phyloP scores from a whole-genome alignment of 2,329 filamentous ascomycete species.

The Aspergillus sp. region DNA sequence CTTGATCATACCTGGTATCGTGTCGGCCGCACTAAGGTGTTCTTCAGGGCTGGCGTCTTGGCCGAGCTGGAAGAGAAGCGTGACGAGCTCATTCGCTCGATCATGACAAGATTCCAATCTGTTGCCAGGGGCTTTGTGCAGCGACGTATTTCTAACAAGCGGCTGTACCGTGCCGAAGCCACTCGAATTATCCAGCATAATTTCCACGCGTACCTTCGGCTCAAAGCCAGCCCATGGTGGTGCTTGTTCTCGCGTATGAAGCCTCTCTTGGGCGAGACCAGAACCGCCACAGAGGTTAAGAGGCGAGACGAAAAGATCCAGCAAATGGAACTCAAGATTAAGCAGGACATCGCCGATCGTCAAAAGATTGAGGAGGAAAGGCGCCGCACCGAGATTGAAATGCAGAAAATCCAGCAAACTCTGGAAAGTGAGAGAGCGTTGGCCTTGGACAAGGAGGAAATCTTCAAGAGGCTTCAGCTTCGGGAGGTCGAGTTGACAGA shows the following conservation, averaged over 20 bases:
- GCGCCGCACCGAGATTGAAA: constrained; percentile 79
- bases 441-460: constrained; percentile 96
- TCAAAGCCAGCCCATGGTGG: constrained; percentile 97
- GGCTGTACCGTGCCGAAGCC: constrained; percentile 89
- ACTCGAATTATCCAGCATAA: constrained; percentile 93
- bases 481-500: constrained; percentile 92
- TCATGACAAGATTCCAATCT: constrained; percentile 91
- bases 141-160: constrained; percentile 84
- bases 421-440: constrained; percentile 94
- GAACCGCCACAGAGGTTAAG: constrained; percentile 91
- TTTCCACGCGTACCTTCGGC: constrained; percentile 84
- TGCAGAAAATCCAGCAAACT: constrained; percentile 86
- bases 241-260: constrained; percentile 92
- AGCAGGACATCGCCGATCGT: constrained; percentile 69
- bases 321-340: constrained; percentile 80
- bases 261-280: constrained; percentile 85
- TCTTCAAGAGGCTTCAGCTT: constrained; percentile 91
- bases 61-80: constrained; percentile 96
- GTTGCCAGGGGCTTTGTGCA: constrained; percentile 87
- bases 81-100: constrained; percentile 87
- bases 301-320: constrained; percentile 92
- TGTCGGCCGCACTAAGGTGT: constrained; percentile 94
- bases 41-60: constrained; percentile 93
- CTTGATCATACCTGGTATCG: constrained; percentile 85
- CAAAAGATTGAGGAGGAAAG: constrained; percentile 87